These are phyloP conservation scores for Neonectria ditissima DNA, from an alignment of 2,329 filamentous ascomycete genomes.

Conservation along the genomic window DNA sequence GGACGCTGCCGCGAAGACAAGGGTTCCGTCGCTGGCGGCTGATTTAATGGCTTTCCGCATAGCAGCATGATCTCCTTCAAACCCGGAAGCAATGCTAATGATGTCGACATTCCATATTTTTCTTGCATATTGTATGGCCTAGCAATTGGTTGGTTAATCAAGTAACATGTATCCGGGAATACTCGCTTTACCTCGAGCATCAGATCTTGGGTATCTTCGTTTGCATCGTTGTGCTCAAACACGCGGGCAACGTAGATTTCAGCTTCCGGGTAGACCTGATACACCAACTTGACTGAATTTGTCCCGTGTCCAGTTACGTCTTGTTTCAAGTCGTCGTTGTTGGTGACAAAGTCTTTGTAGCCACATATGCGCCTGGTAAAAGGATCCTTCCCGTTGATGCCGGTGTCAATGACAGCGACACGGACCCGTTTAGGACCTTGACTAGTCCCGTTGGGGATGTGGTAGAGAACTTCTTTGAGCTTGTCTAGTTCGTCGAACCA, in stretches of 20 bases:
- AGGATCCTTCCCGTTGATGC: conserved; percentile 9
- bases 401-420: conserved; percentile 12
- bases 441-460: conserved; percentile 4
- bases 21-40: conserved; percentile 7
- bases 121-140: conserved; percentile 20
- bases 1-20: conserved; percentile 24
- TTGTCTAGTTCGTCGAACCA: conserved; percentile 24
- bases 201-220: conserved; percentile 19
- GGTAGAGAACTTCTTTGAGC: conserved; percentile 11
- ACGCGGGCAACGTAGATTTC: conserved; percentile 20
- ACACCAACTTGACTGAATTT: conserved; percentile 14
- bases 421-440: conserved; percentile 5
- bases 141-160: neutral
- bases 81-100: conserved; percentile 26
- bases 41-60: conserved; percentile 19
- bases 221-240: conserved; percentile 16
- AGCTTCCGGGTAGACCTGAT: conserved; percentile 14
- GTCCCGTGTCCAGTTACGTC: conserved; percentile 22
- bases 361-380: conserved; percentile 7
- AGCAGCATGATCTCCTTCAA: conserved; percentile 6
- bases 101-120: conserved; percentile 21
- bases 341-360: conserved; percentile 22
- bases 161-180: too few relatives aligned
- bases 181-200: conserved; percentile 22
- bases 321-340: conserved; percentile 9